These are phyloP conservation scores for Solanum tarijense DNA, from an alignment of 257 asterid species.

Conservation along the genomic window DNA sequence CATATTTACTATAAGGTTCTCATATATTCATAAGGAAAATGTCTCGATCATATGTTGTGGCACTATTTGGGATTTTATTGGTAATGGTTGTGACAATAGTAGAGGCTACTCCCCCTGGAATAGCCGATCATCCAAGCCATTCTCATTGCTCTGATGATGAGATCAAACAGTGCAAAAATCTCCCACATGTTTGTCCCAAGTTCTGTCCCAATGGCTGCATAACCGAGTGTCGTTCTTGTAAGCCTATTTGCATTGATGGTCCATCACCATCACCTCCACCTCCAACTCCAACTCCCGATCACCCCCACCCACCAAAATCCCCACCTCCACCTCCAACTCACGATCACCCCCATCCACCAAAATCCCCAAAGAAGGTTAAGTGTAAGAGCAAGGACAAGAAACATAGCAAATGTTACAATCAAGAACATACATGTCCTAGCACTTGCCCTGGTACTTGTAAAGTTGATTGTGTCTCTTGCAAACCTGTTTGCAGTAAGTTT, in stretches of 20 bases:
- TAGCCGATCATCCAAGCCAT: constrained; percentile 16
- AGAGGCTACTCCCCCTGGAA: constrained; percentile 15
- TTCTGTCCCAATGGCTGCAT: constrained; percentile 40
- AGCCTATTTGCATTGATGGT: constrained; percentile 27
- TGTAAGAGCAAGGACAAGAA: constrained; percentile 35
- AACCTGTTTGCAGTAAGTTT: constrained; percentile 50
- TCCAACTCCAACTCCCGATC: background rate
- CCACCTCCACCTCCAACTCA: background rate
- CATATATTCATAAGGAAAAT: background rate
- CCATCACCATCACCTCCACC: background rate
- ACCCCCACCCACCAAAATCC: background rate
- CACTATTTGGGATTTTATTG: background rate
- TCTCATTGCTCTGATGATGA: constrained; percentile 27
- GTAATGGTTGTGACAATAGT: background rate
- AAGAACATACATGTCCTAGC: constrained; percentile 31
- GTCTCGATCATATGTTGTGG: background rate
- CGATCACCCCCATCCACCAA: background rate
- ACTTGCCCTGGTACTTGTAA: constrained; percentile 32
- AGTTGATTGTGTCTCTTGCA: constrained; percentile 48
- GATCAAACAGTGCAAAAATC: constrained; percentile 36
- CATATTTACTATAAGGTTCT: background rate
- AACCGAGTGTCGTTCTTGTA: constrained; percentile 35
- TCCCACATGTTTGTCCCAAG: constrained; percentile 51
- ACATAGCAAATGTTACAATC: constrained; percentile 26
- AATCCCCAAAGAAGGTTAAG: constrained; percentile 17